These are phyloP conservation scores for Boletus smithii DNA, from an alignment of 1,284 basidiomycete species.

Conservation along the genomic window DNA sequence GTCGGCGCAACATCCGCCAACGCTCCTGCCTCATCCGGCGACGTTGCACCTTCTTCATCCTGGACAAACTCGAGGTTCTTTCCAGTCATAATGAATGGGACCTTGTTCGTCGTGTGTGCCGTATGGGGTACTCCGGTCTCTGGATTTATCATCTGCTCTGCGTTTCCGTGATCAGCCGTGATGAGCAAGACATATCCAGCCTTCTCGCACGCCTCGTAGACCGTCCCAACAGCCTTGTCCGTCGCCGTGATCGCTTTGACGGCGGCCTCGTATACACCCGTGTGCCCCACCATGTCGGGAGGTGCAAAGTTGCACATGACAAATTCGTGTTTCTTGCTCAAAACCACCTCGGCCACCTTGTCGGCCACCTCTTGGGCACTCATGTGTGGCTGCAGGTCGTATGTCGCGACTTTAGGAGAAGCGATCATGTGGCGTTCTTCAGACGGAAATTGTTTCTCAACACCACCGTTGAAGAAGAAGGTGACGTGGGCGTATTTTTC, in stretches of 20 bases:
- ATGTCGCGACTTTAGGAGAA: conserved; percentile 86
- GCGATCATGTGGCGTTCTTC: conserved; percentile 86
- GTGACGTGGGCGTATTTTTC: conserved; percentile 96
- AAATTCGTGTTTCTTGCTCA: conserved; percentile 69
- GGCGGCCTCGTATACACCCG: conserved; percentile 84
- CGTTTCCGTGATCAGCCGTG: conserved; percentile 92
- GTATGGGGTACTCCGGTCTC: conserved; percentile 83
- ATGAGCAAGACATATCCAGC: conserved; percentile 82
- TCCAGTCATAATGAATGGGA: conserved; percentile 77
- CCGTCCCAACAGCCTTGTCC: conserved; percentile 80
- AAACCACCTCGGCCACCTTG: conserved; percentile 84
- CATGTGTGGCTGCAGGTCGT: conserved; percentile 87
- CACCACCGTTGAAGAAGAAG: conserved; percentile 95
- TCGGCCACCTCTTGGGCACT: conserved; percentile 82
- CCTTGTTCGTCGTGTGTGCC: conserved; percentile 81
- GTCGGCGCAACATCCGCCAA: conserved; percentile 89
- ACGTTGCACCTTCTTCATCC: conserved; percentile 36
- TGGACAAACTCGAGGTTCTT: conserved; percentile 45
- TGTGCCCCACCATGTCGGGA: conserved; percentile 94
- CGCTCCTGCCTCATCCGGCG: conserved; percentile 66
- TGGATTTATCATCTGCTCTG: conserved; percentile 86
- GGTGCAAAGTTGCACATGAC: conserved; percentile 96
- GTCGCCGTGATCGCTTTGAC: conserved; percentile 81
- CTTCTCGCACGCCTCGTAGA: conserved; percentile 80
- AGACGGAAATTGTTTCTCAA: conserved; percentile 83